phyloP scores from a whole-genome alignment of 1,139 yeast species.

The Geotrichum restrictum region DNA sequence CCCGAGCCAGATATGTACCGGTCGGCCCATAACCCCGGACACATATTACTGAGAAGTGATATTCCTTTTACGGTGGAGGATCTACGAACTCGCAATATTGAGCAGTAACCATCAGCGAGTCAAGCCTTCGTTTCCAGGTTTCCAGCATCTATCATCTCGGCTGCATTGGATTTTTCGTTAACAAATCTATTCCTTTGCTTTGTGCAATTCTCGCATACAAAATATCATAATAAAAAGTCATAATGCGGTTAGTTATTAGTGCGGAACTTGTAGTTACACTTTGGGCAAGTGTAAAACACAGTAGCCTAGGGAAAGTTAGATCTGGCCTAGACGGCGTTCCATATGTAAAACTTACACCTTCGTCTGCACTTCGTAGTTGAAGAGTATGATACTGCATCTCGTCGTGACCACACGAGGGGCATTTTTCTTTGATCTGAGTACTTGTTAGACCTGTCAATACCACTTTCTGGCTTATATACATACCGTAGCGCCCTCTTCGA shows the following conservation, averaged over 20 bases:
- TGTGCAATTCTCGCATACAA: neutral
- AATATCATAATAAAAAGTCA: neutral
- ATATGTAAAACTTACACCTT: slow-evolving; percentile 54
- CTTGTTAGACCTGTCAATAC: neutral
- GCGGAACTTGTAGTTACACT: slow-evolving; percentile 89
- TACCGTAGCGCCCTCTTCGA: slow-evolving; percentile 84
- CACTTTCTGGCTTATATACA: slow-evolving; percentile 12
- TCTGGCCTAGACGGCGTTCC: too few relatives aligned
- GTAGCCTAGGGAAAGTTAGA: slow-evolving; percentile 19
- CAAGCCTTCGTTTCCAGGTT: too few relatives aligned
- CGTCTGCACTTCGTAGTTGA: slow-evolving; percentile 96
- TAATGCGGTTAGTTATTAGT: slow-evolving; percentile 61
- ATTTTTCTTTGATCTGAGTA: slow-evolving; percentile 71
- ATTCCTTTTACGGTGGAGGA: slow-evolving; percentile 48
- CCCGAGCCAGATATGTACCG: slow-evolving; percentile 47
- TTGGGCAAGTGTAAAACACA: slow-evolving; percentile 82
- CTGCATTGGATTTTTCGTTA: neutral
- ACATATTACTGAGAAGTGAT: slow-evolving; percentile 45
- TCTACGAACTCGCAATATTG: slow-evolving; percentile 33
- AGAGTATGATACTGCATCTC: slow-evolving; percentile 97
- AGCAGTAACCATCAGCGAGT: neutral
- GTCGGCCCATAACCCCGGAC: slow-evolving; percentile 49
- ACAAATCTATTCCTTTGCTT: neutral
- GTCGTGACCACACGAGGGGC: slow-evolving; percentile 96
- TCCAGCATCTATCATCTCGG: neutral